phyloP scores from a whole-genome alignment of 768 basidiomycete species.

The Rhodotorula toruloides region DNA sequence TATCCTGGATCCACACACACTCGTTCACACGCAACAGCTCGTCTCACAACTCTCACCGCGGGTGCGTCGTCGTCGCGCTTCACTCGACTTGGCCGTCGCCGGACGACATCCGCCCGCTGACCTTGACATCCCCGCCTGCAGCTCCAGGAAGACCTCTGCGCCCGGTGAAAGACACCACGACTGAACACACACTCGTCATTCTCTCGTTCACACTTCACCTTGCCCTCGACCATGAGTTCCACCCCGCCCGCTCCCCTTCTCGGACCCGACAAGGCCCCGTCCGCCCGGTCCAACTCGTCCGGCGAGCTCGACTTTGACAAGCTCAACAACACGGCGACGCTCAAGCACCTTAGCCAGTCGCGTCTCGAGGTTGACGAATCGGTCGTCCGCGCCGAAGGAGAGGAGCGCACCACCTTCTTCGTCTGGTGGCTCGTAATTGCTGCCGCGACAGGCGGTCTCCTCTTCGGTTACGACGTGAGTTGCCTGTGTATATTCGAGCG shows the following conservation, averaged over 20 bases:
- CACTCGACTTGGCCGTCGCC: neutral
- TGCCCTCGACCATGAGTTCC: neutral
- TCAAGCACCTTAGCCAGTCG: slow-evolving; percentile 26
- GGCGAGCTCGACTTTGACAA: slow-evolving; percentile 31
- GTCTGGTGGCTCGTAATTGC: slow-evolving; percentile 66
- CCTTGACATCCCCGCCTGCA: neutral
- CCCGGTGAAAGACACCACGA: slow-evolving; percentile 14
- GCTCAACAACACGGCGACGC: slow-evolving; percentile 14
- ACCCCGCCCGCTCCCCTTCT: neutral
- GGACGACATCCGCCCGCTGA: neutral
- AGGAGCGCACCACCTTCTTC: slow-evolving; percentile 59
- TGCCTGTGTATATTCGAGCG: too few relatives aligned
- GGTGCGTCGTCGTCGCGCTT: neutral
- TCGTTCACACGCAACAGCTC: neutral
- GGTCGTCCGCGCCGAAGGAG: slow-evolving; percentile 43
- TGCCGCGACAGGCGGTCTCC: slow-evolving; percentile 32
- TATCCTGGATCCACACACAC: neutral
- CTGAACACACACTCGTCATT: neutral
- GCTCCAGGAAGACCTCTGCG: slow-evolving; percentile 24
- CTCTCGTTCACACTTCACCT: too few relatives aligned
- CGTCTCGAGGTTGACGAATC: slow-evolving; percentile 35
- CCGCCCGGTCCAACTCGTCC: slow-evolving; percentile 24
- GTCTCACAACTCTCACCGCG: slow-evolving; percentile 31
- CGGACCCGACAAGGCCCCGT: neutral
- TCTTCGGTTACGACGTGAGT: slow-evolving; percentile 39